These are phyloP conservation scores for Mucor mucedo DNA, from an alignment of 371 early-diverging fungal species.

Conservation along the genomic window DNA sequence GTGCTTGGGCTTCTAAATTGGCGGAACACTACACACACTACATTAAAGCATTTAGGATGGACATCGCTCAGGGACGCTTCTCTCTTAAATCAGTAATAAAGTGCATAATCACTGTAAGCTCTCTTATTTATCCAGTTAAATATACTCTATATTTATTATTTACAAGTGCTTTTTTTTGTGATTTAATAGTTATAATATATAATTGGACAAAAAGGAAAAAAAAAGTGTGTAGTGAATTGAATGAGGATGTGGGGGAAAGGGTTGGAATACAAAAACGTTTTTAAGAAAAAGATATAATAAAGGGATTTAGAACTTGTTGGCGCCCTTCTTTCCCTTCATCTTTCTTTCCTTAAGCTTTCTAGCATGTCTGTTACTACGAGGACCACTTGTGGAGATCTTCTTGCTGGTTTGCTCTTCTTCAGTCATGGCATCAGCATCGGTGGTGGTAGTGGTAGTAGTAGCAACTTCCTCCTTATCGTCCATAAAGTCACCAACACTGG, in stretches of 20 bases:
- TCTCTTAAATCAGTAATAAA: too few species aligned
- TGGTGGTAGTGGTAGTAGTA: background rate
- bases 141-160: background rate
- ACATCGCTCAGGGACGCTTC: too few species aligned
- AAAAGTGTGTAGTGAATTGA: slow-evolving; percentile 1
- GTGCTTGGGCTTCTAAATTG: too few species aligned
- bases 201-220: background rate
- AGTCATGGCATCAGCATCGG: slow-evolving; percentile 13
- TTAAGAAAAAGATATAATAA: background rate
- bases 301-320: slow-evolving; percentile 27
- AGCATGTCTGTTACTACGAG: slow-evolving; percentile 40
- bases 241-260: background rate
- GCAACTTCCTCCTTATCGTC: slow-evolving; percentile 31
- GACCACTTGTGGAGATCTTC: slow-evolving; percentile 48
- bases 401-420: slow-evolving; percentile 7
- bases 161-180: background rate
- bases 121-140: too few species aligned
- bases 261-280: slow-evolving; percentile 1
- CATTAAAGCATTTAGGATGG: too few species aligned
- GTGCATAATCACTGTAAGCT: too few species aligned
- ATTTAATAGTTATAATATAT: background rate
- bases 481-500: slow-evolving; percentile 38
- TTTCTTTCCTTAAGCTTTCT: slow-evolving; percentile 45
- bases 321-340: slow-evolving; percentile 31
- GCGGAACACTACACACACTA: too few species aligned